Evolutionary conservation across 2,329 filamentous ascomycete genomes (phyloP).

Genomic region (Aureobasidium sp.): DNA sequence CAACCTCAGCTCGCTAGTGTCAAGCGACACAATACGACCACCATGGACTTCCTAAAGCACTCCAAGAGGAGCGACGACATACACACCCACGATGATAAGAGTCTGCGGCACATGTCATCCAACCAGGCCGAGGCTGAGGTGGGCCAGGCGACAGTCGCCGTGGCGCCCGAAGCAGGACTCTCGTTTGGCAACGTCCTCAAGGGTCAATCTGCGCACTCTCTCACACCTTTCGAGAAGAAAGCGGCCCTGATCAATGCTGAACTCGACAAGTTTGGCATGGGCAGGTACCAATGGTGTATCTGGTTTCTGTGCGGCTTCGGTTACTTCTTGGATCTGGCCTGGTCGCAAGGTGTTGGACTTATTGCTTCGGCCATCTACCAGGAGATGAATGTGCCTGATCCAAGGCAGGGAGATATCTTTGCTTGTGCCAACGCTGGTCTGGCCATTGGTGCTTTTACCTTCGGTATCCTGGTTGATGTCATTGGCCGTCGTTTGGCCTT

Average conservation of each 20-base stretch:
- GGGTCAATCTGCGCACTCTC: neutral
- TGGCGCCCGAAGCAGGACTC: slow-evolving; percentile 6
- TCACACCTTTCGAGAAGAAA: slow-evolving; percentile 35
- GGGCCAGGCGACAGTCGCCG: neutral
- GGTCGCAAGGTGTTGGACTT: slow-evolving; percentile 53
- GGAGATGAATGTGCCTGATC: slow-evolving; percentile 46
- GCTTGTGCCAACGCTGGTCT: slow-evolving; percentile 49
- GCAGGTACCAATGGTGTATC: slow-evolving; percentile 45
- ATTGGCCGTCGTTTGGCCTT: slow-evolving; percentile 50
- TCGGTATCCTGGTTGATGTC: slow-evolving; percentile 51
- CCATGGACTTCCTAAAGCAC: neutral
- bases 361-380: slow-evolving; percentile 49
- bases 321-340: slow-evolving; percentile 50
- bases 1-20: neutral
- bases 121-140: slow-evolving; percentile 1
- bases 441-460: slow-evolving; percentile 49
- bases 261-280: slow-evolving; percentile 48
- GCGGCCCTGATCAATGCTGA: slow-evolving; percentile 41
- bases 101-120: neutral
- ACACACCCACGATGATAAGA: neutral
- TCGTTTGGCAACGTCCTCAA: slow-evolving; percentile 8
- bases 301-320: slow-evolving; percentile 42
- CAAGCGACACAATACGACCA: slow-evolving; percentile 20
- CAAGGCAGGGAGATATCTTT: slow-evolving; percentile 41
- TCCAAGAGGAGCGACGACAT: neutral